A percentile compares a stretch with the other conserved stretches of the same genome.
phyloP scores from a whole-genome alignment of 148 eudicot genomes.

The Polygonum maritimum region DNA sequence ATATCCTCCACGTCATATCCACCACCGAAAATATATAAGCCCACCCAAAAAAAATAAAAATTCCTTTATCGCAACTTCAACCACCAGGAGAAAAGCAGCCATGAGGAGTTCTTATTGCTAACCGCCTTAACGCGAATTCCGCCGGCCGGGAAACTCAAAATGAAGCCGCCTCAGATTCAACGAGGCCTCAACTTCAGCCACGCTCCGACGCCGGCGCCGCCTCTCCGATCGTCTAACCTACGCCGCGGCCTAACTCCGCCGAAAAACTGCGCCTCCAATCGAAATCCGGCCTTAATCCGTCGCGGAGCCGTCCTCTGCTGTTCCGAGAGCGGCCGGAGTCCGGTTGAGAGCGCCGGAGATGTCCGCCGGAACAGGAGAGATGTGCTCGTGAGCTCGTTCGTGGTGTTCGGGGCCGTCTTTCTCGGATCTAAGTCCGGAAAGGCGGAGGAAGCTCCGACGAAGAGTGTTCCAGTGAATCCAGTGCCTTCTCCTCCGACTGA shows the following conservation, averaged over 20 bases:
- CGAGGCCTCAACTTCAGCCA: slow-evolving; percentile 13
- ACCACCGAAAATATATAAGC: background rate
- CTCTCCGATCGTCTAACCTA: background rate
- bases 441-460: slow-evolving; percentile 34
- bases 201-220: background rate
- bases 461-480: background rate
- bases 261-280: background rate
- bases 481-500: slow-evolving; percentile 7
- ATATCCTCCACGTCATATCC: background rate
- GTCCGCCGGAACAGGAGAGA: slow-evolving; percentile 35
- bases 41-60: background rate
- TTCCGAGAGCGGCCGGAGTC: background rate
- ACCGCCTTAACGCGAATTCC: background rate
- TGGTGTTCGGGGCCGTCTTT: slow-evolving; percentile 49
- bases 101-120: background rate
- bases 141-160: slow-evolving; percentile 6
- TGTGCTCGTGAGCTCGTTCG: slow-evolving; percentile 41
- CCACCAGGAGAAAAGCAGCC: background rate
- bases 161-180: slow-evolving; percentile 16
- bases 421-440: slow-evolving; percentile 42
- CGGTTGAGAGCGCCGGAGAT: slow-evolving; percentile 1
- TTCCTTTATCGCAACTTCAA: background rate
- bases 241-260: background rate
- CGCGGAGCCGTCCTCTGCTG: slow-evolving; percentile 13
- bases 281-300: background rate